phyloP scores from a whole-genome alignment of 306 rosid genomes.

The Geum urbanum region DNA sequence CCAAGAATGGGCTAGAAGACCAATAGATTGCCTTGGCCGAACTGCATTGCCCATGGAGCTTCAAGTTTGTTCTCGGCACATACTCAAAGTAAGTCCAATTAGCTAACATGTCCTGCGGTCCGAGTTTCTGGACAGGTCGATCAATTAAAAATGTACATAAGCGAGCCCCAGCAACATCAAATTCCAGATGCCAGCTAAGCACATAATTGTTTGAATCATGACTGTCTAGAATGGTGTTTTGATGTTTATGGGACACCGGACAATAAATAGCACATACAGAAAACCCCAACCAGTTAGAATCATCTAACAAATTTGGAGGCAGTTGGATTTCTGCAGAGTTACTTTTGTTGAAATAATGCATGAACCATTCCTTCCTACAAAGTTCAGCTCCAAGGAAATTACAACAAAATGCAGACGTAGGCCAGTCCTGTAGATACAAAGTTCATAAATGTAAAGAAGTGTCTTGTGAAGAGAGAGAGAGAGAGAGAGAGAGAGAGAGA shows the following conservation, averaged over 20 bases:
- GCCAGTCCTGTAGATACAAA: too few species aligned
- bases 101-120: neutral
- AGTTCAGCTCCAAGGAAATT: too few species aligned
- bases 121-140: too few species aligned
- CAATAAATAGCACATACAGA: neutral
- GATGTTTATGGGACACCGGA: neutral
- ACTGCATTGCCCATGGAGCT: neutral
- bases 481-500: too few species aligned
- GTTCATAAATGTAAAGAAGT: too few species aligned
- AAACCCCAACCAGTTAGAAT: constrained; percentile 6
- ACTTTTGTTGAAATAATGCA: too few species aligned
- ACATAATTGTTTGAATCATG: neutral
- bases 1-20: neutral
- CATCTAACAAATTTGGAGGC: too few species aligned
- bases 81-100: neutral
- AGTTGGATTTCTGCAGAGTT: too few species aligned
- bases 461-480: too few species aligned
- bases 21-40: neutral
- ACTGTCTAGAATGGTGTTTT: neutral
- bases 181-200: neutral
- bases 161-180: neutral
- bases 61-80: neutral
- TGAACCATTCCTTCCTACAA: too few species aligned
- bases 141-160: too few species aligned
- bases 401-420: too few species aligned